These are phyloP conservation scores for Fusarium brachygibbosum DNA, from an alignment of 2,329 filamentous ascomycete species.

Conservation along the genomic window DNA sequence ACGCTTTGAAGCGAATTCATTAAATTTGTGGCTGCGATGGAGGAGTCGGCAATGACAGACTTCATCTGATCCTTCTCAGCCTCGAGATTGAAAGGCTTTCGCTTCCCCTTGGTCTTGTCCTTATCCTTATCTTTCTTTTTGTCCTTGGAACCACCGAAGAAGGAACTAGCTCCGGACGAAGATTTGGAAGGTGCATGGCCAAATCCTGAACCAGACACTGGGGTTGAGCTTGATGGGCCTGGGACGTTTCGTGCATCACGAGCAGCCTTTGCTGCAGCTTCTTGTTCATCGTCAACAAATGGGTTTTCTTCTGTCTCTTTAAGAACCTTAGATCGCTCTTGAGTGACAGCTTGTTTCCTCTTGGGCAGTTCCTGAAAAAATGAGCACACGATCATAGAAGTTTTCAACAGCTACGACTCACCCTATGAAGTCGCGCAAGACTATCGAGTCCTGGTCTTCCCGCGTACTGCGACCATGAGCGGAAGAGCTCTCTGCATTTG, in stretches of 20 bases:
- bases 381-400: conserved; percentile 13
- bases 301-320: conserved; percentile 83
- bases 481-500: conserved; percentile 89
- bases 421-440: conserved; percentile 82
- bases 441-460: conserved; percentile 82
- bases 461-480: conserved; percentile 90
- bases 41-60: conserved; percentile 87
- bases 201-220: conserved; percentile 18
- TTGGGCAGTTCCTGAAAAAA: conserved; percentile 70
- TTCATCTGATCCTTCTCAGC: conserved; percentile 90
- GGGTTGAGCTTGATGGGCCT: conserved; percentile 40
- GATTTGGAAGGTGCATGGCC: conserved; percentile 54
- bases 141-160: conserved; percentile 61
- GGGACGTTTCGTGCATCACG: conserved; percentile 46
- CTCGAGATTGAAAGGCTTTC: conserved; percentile 82
- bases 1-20: conserved; percentile 89
- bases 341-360: conserved; percentile 78
- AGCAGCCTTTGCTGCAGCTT: conserved; percentile 56
- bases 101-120: conserved; percentile 69
- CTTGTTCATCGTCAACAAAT: conserved; percentile 75
- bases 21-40: conserved; percentile 91
- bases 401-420: conserved; percentile 48
- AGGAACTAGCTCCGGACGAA: conserved; percentile 52
- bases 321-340: conserved; percentile 85
- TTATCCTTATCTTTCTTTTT: conserved; percentile 69